Conservation (phyloP, 2,329 filamentous ascomycete species). For the Fusarium sacchari region DNA sequence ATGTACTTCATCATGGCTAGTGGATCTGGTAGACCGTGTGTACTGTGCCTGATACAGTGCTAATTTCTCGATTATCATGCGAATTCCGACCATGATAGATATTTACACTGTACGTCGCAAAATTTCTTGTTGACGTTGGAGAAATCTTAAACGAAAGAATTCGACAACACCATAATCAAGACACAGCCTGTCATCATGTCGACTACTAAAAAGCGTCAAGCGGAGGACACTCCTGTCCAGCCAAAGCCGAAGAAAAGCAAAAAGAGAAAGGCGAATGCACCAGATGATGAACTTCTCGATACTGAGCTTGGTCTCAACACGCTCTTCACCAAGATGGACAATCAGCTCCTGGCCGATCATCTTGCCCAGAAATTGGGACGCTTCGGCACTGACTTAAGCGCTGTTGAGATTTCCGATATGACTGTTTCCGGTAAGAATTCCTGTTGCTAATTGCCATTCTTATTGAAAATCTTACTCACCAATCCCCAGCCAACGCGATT, state of each 20-base stretch:
- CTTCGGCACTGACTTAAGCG: slow-evolving; percentile 83
- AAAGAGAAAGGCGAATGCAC: slow-evolving; percentile 66
- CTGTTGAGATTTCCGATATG: slow-evolving; percentile 85
- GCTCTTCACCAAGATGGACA: slow-evolving; percentile 84
- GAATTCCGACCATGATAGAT: not conserved
- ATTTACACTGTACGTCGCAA: slow-evolving; percentile 36
- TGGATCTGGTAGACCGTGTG: slow-evolving; percentile 1
- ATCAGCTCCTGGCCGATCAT: slow-evolving; percentile 83
- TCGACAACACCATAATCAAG: slow-evolving; percentile 6
- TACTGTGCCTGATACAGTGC: slow-evolving; percentile 30
- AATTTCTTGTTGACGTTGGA: slow-evolving; percentile 36
- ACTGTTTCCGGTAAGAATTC: slow-evolving; percentile 74
- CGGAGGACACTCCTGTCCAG: slow-evolving; percentile 57
- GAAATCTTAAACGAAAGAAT: slow-evolving; percentile 17
- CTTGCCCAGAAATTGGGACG: slow-evolving; percentile 80
- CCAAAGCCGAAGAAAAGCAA: slow-evolving; percentile 58
- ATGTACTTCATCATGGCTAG: slow-evolving; percentile 14
- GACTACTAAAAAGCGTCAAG: slow-evolving; percentile 65
- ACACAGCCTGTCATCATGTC: slow-evolving; percentile 48
- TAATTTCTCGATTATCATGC: fast-evolving
- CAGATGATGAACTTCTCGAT: slow-evolving; percentile 68
- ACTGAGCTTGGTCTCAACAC: slow-evolving; percentile 80
- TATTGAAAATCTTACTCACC: not conserved
- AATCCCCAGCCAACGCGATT: slow-evolving; percentile 72
- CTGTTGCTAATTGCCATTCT: not conserved